A percentile compares a stretch with the other conserved stretches of the same genome.
Evolutionary conservation across 257 asterid species (phyloP).

Genomic region (Gynochthodes officinalis): DNA sequence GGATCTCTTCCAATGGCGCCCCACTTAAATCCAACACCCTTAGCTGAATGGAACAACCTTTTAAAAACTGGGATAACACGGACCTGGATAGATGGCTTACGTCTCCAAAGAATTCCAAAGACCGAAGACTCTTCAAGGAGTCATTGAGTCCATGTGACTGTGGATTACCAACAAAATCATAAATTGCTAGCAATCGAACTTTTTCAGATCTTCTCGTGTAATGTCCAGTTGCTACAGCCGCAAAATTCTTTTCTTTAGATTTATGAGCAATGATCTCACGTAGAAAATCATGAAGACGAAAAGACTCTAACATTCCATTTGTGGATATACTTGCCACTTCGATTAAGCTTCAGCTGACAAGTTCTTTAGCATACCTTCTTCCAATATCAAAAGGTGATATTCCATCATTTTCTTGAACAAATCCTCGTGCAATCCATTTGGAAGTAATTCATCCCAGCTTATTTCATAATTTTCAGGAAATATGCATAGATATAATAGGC

Average conservation of each 20-base stretch:
- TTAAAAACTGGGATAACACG: background rate
- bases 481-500: constrained; percentile 12
- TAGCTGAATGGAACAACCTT: background rate
- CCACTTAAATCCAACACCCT: too few species aligned
- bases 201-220: background rate
- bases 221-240: background rate
- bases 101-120: background rate
- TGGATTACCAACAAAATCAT: background rate
- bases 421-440: constrained; percentile 11
- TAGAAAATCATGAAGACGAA: constrained; percentile 9
- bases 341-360: constrained; percentile 11
- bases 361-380: background rate
- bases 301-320: background rate
- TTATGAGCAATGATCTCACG: constrained; percentile 7
- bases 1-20: too few species aligned
- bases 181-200: constrained; percentile 12
- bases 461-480: constrained; percentile 10
- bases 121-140: background rate
- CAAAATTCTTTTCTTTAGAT: constrained; percentile 3
- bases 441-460: background rate
- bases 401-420: background rate
- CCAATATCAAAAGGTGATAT: constrained; percentile 1
- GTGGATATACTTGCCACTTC: background rate
- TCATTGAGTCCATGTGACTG: background rate
- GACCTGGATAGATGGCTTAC: background rate